phyloP scores from a whole-genome alignment of 495 filamentous ascomycete species.

The Hypoxylon fuscum region DNA sequence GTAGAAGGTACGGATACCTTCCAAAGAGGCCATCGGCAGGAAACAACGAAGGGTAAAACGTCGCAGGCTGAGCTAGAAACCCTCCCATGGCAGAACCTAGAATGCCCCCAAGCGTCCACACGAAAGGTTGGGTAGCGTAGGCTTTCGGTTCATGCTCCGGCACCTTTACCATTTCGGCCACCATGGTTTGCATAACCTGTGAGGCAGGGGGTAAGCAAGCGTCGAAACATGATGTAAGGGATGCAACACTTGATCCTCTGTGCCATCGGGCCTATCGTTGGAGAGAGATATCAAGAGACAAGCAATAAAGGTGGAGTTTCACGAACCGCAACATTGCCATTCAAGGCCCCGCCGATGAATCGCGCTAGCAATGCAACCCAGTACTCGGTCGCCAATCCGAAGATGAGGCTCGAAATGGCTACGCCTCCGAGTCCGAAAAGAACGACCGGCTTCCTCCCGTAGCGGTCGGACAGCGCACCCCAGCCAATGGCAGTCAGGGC shows the following conservation, averaged over 20 bases:
- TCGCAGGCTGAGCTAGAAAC: constrained; percentile 78
- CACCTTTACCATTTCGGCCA: constrained; percentile 84
- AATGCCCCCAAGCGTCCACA: constrained; percentile 88
- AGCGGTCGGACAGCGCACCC: constrained; percentile 82
- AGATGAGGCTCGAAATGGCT: constrained; percentile 84
- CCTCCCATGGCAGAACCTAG: constrained; percentile 84
- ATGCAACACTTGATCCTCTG: not conserved
- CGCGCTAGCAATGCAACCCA: constrained; percentile 80
- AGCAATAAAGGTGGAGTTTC: constrained; percentile 1
- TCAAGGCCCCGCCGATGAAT: constrained; percentile 82
- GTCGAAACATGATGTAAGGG: not conserved
- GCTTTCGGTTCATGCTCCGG: constrained; percentile 85
- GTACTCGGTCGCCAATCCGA: constrained; percentile 81
- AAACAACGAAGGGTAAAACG: constrained; percentile 76
- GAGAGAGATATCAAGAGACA: too few species aligned
- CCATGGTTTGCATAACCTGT: constrained; percentile 82
- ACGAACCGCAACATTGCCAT: constrained; percentile 66
- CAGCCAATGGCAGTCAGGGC: constrained; percentile 82
- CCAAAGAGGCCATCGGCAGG: constrained; percentile 74
- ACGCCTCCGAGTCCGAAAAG: constrained; percentile 83
- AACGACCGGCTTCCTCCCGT: constrained; percentile 85
- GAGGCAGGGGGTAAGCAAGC: not conserved
- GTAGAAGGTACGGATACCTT: constrained; percentile 81
- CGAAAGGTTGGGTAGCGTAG: constrained; percentile 90
- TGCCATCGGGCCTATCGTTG: not conserved